phyloP scores from a whole-genome alignment of 2,329 filamentous ascomycete genomes.

The Fusarium guadeloupense region DNA sequence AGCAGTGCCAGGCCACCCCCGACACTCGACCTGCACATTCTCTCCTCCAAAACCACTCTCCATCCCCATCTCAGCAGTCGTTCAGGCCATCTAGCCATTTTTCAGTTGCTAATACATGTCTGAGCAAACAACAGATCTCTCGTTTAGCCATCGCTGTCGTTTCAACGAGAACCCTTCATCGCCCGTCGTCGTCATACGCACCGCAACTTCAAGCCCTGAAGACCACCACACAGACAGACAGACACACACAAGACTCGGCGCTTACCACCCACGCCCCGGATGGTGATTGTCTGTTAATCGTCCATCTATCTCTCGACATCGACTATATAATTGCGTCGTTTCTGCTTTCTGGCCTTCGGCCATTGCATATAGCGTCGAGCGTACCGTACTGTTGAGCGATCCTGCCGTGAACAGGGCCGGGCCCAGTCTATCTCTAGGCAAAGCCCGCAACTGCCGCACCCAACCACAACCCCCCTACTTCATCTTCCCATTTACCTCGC shows the following conservation, averaged over 20 bases:
- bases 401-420: constrained; percentile 40
- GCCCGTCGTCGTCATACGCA: constrained; percentile 43
- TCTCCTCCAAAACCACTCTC: constrained; percentile 14
- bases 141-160: constrained; percentile 21
- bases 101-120: constrained; percentile 38
- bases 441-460: constrained; percentile 47
- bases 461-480: constrained; percentile 33
- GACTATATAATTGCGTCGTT: constrained; percentile 26
- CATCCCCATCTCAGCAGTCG: constrained; percentile 19
- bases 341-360: constrained; percentile 37
- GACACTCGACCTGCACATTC: constrained; percentile 23
- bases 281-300: constrained; percentile 43
- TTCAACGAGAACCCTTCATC: constrained; percentile 33
- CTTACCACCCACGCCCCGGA: constrained; percentile 48
- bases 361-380: constrained; percentile 40
- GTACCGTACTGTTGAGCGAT: constrained; percentile 42
- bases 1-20: constrained; percentile 37
- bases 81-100: constrained; percentile 1
- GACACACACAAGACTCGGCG: constrained; percentile 43
- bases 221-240: constrained; percentile 36
- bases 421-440: constrained; percentile 44
- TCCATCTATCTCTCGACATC: constrained; percentile 33
- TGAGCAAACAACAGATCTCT: constrained; percentile 11
- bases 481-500: constrained; percentile 31
- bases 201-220: constrained; percentile 45